Conservation (phyloP, 2,329 filamentous ascomycete genomes). For the Myriosclerotinia duriaeana region DNA sequence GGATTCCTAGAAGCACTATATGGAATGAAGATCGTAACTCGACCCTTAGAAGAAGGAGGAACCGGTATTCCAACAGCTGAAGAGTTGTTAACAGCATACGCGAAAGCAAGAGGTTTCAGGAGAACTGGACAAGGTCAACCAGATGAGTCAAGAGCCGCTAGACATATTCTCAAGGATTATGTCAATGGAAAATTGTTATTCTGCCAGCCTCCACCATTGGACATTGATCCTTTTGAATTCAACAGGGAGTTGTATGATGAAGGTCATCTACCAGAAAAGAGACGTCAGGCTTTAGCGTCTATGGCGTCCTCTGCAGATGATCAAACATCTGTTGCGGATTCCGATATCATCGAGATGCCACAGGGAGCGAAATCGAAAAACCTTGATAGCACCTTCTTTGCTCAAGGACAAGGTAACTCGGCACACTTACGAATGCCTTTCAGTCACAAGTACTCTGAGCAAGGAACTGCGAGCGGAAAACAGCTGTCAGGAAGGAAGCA, state of each 20-base stretch:
- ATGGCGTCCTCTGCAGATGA: constrained; percentile 41
- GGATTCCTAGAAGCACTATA: constrained; percentile 89
- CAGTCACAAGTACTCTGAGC: constrained; percentile 83
- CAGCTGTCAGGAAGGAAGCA: constrained; percentile 80
- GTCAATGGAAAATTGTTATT: constrained; percentile 94
- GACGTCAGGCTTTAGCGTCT: constrained; percentile 62
- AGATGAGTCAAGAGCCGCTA: constrained; percentile 87
- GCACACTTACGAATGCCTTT: constrained; percentile 78
- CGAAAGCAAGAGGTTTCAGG: constrained; percentile 83
- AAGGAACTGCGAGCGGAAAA: constrained; percentile 65
- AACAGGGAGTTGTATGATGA: constrained; percentile 87
- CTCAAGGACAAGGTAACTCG: constrained; percentile 57
- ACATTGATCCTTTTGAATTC: constrained; percentile 73
- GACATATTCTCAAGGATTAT: constrained; percentile 93
- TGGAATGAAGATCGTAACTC: constrained; percentile 81
- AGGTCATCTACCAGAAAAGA: constrained; percentile 76
- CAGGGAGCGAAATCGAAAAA: constrained; percentile 71
- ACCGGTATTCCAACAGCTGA: constrained; percentile 81
- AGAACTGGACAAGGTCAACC: constrained; percentile 87
- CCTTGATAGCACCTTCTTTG: constrained; percentile 90
- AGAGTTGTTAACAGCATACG: constrained; percentile 84
- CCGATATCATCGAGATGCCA: constrained; percentile 53
- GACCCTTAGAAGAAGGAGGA: constrained; percentile 86
- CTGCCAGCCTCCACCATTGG: constrained; percentile 78
- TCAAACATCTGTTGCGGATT: constrained; percentile 44